Conservation (phyloP, 2,329 filamentous ascomycete genomes). For the Corinectria fuckeliana region DNA sequence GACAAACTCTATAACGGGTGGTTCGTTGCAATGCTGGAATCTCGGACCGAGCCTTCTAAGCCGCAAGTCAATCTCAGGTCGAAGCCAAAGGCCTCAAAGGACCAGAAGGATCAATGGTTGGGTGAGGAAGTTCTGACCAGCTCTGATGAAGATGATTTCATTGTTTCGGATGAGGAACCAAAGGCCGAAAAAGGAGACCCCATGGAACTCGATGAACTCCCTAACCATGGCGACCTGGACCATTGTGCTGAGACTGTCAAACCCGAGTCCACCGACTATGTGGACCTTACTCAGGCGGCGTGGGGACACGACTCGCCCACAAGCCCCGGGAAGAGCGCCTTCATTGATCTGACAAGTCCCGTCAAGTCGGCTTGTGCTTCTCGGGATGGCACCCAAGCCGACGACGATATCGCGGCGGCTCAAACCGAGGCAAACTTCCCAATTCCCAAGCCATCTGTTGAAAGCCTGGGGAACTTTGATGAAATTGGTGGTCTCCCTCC, state of each 20-base stretch:
- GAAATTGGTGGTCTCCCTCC: constrained; percentile 29
- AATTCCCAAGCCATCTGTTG: constrained; percentile 25
- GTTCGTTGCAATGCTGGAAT: constrained; percentile 55
- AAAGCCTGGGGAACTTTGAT: constrained; percentile 32
- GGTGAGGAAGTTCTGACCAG: constrained; percentile 61
- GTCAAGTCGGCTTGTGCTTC: constrained; percentile 11
- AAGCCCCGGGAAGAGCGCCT: neutral
- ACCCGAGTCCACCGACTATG: constrained; percentile 28
- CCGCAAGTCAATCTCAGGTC: constrained; percentile 33
- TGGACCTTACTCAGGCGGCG: constrained; percentile 42
- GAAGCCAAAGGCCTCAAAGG: constrained; percentile 6
- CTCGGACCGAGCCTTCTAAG: constrained; percentile 49
- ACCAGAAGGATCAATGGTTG: constrained; percentile 2
- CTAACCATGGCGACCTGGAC: neutral
- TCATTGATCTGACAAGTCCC: constrained; percentile 39
- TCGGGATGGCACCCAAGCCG: neutral
- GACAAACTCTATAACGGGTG: constrained; percentile 62
- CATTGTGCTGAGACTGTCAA: constrained; percentile 22
- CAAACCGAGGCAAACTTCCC: neutral
- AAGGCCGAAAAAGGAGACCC: neutral
- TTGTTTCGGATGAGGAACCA: constrained; percentile 48
- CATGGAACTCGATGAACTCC: constrained; percentile 15
- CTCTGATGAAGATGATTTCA: constrained; percentile 57
- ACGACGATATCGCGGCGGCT: neutral
- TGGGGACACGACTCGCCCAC: constrained; percentile 19